These are phyloP conservation scores for Ascosphaera acerosa DNA, from an alignment of 2,329 filamentous ascomycete species.

Conservation along the genomic window DNA sequence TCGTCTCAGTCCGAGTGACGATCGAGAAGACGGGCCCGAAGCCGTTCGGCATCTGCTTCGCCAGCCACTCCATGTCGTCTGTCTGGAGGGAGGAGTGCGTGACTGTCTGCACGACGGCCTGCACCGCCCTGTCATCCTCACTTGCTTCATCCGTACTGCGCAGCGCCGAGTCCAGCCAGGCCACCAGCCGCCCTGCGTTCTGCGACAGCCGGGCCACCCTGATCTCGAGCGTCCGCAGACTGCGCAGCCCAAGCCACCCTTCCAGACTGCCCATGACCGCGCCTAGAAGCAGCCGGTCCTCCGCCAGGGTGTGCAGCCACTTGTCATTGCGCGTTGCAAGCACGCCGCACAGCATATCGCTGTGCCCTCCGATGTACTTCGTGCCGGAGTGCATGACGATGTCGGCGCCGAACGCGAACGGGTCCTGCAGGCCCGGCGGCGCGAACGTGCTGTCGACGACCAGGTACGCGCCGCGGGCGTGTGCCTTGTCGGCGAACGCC, in stretches of 20 bases:
- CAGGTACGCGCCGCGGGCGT: constrained; percentile 44
- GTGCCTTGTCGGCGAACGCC: constrained; percentile 46
- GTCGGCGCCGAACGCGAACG: constrained; percentile 59
- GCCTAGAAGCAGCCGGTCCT: constrained; percentile 54
- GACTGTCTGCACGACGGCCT: constrained; percentile 32
- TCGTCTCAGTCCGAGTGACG: constrained; percentile 30
- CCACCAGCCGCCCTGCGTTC: constrained; percentile 42
- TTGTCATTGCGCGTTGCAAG: constrained; percentile 35
- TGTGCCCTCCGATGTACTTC: constrained; percentile 92
- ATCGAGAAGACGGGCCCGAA: constrained; percentile 77
- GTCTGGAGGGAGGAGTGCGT: constrained; percentile 60
- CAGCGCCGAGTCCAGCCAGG: constrained; percentile 38
- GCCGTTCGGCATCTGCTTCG: constrained; percentile 71
- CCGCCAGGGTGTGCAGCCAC: constrained; percentile 35
- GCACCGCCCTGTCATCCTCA: constrained; percentile 22
- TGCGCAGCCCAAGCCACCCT: constrained; percentile 74
- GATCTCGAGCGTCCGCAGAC: constrained; percentile 62
- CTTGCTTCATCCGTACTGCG: constrained; percentile 15
- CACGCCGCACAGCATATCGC: constrained; percentile 69
- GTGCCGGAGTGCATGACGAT: constrained; percentile 79
- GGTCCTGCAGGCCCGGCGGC: constrained; percentile 69
- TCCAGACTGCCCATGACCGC: constrained; percentile 73
- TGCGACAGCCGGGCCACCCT: constrained; percentile 52
- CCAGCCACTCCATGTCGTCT: constrained; percentile 43
- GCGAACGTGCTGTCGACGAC: constrained; percentile 83